Percentiles rank a stretch among this genome's conserved stretches.
Evolutionary conservation across 345 rosid genomes (phyloP).

Genomic region (Chamaenerion angustifolium): DNA sequence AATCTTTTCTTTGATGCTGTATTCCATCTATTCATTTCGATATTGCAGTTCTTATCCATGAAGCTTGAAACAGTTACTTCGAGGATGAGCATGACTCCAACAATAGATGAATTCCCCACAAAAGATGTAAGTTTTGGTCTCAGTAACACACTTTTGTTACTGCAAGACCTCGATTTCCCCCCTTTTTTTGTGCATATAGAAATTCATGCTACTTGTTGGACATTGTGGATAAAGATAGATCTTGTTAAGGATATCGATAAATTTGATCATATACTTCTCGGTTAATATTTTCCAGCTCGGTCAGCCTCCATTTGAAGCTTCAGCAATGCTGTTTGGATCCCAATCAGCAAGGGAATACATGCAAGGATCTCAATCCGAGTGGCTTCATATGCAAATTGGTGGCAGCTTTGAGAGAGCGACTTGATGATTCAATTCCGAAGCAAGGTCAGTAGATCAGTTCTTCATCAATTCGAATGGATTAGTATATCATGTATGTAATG

Average conservation of each 20-base stretch:
- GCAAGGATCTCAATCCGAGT: slow-evolving; percentile 45
- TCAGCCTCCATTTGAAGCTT: slow-evolving; percentile 35
- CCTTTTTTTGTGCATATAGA: too few species aligned
- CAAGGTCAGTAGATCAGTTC: too few species aligned
- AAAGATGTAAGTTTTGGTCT: slow-evolving; percentile 47
- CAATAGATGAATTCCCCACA: slow-evolving; percentile 46
- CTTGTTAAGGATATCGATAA: too few species aligned
- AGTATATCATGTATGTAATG: too few species aligned
- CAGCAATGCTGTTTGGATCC: slow-evolving; percentile 45
- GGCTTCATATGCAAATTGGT: slow-evolving; percentile 82
- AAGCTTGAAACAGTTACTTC: slow-evolving; percentile 87
- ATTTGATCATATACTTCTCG: not conserved
- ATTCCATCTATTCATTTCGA: not conserved
- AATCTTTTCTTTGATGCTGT: too few species aligned
- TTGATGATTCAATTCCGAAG: slow-evolving; percentile 9
- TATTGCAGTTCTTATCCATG: slow-evolving; percentile 76
- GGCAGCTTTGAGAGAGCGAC: slow-evolving; percentile 42
- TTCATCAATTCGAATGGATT: too few species aligned
- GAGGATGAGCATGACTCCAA: slow-evolving; percentile 33
- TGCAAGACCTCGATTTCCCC: too few species aligned
- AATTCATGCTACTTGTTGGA: too few species aligned
- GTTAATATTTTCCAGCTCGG: slow-evolving; percentile 27
- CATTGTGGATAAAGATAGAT: too few species aligned
- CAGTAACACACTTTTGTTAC: too few species aligned
- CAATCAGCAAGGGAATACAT: slow-evolving; percentile 44